Conservation (phyloP, 331 rosid species). For the Prunus yedoensis region DNA sequence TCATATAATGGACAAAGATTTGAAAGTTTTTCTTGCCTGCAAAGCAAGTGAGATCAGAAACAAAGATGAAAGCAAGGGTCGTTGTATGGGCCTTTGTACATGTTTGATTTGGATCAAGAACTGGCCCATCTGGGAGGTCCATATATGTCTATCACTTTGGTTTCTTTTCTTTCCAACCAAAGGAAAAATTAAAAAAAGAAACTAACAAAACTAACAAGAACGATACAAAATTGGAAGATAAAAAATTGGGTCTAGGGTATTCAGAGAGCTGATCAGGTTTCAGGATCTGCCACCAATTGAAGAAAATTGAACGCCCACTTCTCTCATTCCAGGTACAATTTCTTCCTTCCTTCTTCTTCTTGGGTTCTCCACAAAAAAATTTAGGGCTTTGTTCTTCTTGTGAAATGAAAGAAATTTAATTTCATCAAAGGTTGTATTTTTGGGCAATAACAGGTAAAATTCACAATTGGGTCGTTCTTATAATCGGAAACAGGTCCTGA, state of each 20-base stretch:
- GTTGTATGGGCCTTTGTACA: not conserved
- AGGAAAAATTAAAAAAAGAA: too few relatives aligned
- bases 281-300: not conserved
- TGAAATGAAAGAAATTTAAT: not conserved
- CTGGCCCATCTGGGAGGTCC: not conserved
- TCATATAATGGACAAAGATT: not conserved
- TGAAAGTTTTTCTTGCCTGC: not conserved
- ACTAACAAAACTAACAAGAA: too few relatives aligned
- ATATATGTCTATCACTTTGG: not conserved
- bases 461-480: not conserved
- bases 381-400: not conserved
- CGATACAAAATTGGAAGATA: too few relatives aligned
- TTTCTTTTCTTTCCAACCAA: not conserved
- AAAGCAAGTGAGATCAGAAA: not conserved
- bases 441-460: not conserved
- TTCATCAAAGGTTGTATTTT: not conserved
- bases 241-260: not conserved
- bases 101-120: not conserved
- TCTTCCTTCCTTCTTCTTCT: not conserved
- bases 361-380: not conserved
- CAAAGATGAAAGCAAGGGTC: not conserved
- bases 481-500: slow-evolving; percentile 11
- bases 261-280: not conserved
- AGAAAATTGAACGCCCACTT: not conserved
- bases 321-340: not conserved